Base-by-base conservation (phyloP, 2,329 filamentous ascomycete genomes). In the Metarhizium brunneum region DNA sequence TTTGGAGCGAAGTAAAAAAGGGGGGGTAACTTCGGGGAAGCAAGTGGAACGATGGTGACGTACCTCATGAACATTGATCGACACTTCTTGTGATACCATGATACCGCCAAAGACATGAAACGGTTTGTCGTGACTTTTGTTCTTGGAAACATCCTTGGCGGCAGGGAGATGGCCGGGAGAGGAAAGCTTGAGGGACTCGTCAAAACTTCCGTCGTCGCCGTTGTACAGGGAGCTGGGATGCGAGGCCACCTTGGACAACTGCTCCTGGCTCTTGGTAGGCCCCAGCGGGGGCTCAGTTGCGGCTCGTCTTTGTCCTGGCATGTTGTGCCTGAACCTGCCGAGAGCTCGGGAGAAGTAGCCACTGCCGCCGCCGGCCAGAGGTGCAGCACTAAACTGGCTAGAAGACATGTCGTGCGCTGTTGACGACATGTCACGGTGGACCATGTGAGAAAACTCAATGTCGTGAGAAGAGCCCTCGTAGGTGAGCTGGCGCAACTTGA, bases 401-500 rank as follows among this genome's bases (percentile, higher is more conserved):
- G 40, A 60, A 52, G 30, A 60, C 57, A 20, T 50, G 48, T n/a
- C 60, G 57, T 54, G 56, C 48, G 47, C 54, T 43, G 54, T 75
- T 70, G 35, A 78, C 62, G 14, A 80, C 65, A 20, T 75, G 77
- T 88, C 85, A 58, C 80, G 77, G 62, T 84, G 80, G 2, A 86
- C 75, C 36, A 77, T 76, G 56, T 81, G 77, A 1, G 79, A 76
- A 62, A 89, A 88, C 2, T 76, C 77, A 4, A 81, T 75, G 48
- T 83, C 77, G 59, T 83, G 79, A 0, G 57, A 48, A 3, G 60
- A 62, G n/a, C 57, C 59, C 38, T 76, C 73, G 61, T 84, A 79
- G 0, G 82, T 76, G 58, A 85, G 78, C 66, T 89, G 86, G 56
- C 85, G 83, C 7, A 80, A 73, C 60, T 81, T 83, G 72, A 88